phyloP scores from a whole-genome alignment of 768 basidiomycete species.

The Russula sp. region DNA sequence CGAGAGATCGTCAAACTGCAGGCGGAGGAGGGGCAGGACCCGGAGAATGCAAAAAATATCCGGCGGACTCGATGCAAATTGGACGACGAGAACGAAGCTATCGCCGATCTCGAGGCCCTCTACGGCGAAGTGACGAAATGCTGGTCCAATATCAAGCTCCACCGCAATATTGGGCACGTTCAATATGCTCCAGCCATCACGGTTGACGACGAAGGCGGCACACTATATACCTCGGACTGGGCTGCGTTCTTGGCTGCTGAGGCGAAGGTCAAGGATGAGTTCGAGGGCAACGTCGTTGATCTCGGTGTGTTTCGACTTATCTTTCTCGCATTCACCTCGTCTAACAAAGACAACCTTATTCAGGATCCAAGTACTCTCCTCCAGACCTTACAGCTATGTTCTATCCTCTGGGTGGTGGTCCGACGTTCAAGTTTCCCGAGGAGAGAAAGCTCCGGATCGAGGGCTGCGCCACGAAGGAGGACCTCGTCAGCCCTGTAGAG shows the following conservation, averaged over 20 bases:
- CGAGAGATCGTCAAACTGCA: not conserved
- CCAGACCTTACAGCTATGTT: not conserved
- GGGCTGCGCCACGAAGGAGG: not conserved
- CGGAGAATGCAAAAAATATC: not conserved
- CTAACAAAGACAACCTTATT: conserved; percentile 1
- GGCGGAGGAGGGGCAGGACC: not conserved
- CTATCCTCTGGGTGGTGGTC: not conserved
- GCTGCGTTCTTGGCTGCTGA: not conserved
- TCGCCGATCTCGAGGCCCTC: not conserved
- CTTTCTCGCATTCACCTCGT: not conserved
- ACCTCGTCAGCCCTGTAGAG: not conserved
- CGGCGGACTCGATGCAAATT: not conserved
- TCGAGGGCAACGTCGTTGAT: conserved; percentile 4
- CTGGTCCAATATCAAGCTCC: not conserved
- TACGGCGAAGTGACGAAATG: not conserved
- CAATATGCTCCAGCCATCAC: not conserved
- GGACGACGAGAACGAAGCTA: not conserved
- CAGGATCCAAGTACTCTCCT: not conserved
- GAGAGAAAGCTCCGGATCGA: no score
- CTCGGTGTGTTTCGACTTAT: not conserved
- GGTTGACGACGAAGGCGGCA: conserved; percentile 3
- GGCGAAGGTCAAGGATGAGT: conserved; percentile 1
- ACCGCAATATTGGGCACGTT: not conserved
- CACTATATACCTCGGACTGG: conserved; percentile 3
- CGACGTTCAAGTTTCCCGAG: not conserved